phyloP scores from a whole-genome alignment of 1,284 basidiomycete species.

The Meira miltonrushii region DNA sequence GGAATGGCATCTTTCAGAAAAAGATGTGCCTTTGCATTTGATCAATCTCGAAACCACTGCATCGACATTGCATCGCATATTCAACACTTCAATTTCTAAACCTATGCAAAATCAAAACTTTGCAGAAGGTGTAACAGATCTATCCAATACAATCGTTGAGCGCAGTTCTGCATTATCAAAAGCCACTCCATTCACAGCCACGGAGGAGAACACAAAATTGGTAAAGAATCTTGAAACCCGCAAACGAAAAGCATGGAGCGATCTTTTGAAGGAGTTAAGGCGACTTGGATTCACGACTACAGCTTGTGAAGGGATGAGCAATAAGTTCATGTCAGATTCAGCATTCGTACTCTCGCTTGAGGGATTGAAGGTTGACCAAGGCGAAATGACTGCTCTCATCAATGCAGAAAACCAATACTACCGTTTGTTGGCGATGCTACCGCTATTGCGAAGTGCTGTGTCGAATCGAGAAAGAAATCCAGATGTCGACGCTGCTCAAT shows the following conservation, averaged over 20 bases:
- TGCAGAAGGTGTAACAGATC: conserved; percentile 58
- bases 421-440: conserved; percentile 66
- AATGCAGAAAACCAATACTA: conserved; percentile 56
- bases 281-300: conserved; percentile 63
- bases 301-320: not conserved
- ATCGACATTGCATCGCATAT: conserved; percentile 23
- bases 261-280: conserved; percentile 83
- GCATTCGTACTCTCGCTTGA: conserved; percentile 22
- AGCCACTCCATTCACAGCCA: conserved; percentile 38
- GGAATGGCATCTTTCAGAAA: not conserved
- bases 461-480: conserved; percentile 62
- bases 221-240: conserved; percentile 70
- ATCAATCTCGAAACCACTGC: conserved; percentile 31
- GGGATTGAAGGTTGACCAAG: not conserved
- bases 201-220: conserved; percentile 60
- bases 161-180: conserved; percentile 62
- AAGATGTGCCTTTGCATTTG: conserved; percentile 11
- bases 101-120: not conserved
- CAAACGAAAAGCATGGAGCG: conserved; percentile 86
- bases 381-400: not conserved
- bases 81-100: not conserved
- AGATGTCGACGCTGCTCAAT: conserved; percentile 77
- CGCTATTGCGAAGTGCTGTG: conserved; percentile 64
- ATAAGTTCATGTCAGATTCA: no score
- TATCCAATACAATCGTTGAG: conserved; percentile 71